These are phyloP conservation scores for Singerocomus rubriflavus DNA, from an alignment of 1,284 basidiomycete species.

Conservation along the genomic window DNA sequence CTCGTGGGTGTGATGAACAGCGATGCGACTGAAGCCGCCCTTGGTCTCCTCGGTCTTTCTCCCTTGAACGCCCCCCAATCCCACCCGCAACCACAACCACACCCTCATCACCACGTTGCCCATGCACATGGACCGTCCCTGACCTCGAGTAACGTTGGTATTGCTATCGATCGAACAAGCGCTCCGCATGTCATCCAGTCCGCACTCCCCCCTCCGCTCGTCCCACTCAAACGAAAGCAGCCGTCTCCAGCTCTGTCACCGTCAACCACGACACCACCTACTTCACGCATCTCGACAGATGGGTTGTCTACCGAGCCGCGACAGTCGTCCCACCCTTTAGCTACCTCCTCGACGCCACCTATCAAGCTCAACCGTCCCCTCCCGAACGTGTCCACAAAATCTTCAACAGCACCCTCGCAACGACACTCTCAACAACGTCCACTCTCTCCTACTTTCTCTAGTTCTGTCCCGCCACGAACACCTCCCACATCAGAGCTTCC, in stretches of 20 bases:
- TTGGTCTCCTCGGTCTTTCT: constrained; percentile 47
- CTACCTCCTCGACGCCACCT: constrained; percentile 17
- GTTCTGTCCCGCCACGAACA: constrained; percentile 16
- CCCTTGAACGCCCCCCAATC: constrained; percentile 32
- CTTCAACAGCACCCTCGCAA: constrained; percentile 12
- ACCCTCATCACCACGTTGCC: constrained; percentile 22
- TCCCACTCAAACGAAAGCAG: constrained; percentile 43
- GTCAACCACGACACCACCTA: constrained; percentile 10
- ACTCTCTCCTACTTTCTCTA: constrained; percentile 20
- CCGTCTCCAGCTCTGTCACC: constrained; percentile 24
- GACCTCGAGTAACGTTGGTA: constrained; percentile 26
- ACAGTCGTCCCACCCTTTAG: constrained; percentile 18
- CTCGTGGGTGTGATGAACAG: constrained; percentile 45
- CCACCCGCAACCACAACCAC: constrained; percentile 21
- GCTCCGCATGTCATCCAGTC: constrained; percentile 21
- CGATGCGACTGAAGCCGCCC: constrained; percentile 50
- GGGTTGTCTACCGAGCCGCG: constrained; percentile 11
- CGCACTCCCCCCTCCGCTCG: constrained; percentile 31
- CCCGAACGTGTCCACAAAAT: constrained; percentile 12
- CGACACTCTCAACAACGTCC: constrained; percentile 19
- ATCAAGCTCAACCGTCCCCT: constrained; percentile 5
- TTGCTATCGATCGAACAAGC: constrained; percentile 25
- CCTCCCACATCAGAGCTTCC: constrained; percentile 14
- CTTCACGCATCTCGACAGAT: constrained; percentile 9
- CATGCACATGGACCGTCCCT: constrained; percentile 31